Percentiles rank a stretch among this genome's conserved stretches.
Evolutionary conservation across 2,329 filamentous ascomycete genomes (phyloP).

Genomic region (Tolypocladium paradoxum): DNA sequence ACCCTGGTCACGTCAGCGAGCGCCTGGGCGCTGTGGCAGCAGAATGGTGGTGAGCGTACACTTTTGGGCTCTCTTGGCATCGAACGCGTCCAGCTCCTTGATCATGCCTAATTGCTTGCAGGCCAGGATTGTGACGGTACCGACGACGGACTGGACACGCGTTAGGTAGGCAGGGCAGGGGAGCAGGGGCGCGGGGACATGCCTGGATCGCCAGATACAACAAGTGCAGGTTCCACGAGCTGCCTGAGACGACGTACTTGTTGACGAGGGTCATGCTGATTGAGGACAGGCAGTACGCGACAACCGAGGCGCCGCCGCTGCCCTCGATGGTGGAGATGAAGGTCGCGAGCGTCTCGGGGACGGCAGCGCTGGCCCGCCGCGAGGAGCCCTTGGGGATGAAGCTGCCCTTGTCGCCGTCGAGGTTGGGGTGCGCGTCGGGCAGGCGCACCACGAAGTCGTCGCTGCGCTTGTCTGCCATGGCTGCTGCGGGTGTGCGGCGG

Average conservation of each 20-base stretch:
- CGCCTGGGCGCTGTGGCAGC: too few relatives aligned
- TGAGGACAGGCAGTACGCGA: constrained; percentile 89
- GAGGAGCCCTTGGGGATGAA: constrained; percentile 27
- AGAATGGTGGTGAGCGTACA: constrained; percentile 44
- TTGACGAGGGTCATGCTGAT: constrained; percentile 99
- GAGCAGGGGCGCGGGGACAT: constrained; percentile 20
- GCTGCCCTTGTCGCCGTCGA: constrained; percentile 38
- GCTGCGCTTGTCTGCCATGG: constrained; percentile 84
- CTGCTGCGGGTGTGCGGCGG: neutral
- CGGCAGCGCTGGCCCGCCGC: constrained; percentile 4
- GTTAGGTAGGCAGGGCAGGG: constrained; percentile 4
- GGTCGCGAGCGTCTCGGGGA: constrained; percentile 5
- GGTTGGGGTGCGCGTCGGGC: constrained; percentile 47
- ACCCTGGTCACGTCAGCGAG: constrained; percentile 48
- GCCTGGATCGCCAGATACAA: constrained; percentile 91
- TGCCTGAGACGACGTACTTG: constrained; percentile 92
- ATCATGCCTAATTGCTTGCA: constrained; percentile 79
- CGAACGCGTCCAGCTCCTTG: constrained; percentile 71
- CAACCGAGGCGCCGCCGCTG: constrained; percentile 68
- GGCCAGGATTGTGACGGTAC: constrained; percentile 70
- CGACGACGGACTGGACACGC: constrained; percentile 64
- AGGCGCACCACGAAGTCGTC: constrained; percentile 67
- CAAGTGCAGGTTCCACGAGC: constrained; percentile 91
- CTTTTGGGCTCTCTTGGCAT: constrained; percentile 79
- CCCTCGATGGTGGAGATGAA: constrained; percentile 48